phyloP scores from a whole-genome alignment of 2,329 filamentous ascomycete species.

The Aureobasidium sp. region DNA sequence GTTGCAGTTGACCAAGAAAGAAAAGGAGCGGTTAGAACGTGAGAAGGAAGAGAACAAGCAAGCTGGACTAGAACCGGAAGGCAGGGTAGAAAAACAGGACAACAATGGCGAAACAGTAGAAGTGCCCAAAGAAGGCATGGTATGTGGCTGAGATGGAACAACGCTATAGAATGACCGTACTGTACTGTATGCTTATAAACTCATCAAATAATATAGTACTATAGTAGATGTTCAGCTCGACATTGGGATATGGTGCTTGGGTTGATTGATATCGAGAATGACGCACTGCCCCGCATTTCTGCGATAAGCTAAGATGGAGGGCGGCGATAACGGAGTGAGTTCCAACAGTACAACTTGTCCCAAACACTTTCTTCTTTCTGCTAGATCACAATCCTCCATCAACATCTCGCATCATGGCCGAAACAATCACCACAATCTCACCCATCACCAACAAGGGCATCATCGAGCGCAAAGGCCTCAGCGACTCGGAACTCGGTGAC shows the following conservation, averaged over 20 bases:
- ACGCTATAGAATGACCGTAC: neutral
- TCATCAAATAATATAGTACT: no score
- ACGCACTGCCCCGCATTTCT: neutral
- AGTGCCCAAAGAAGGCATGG: constrained; percentile 19
- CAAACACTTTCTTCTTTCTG: constrained; percentile 3
- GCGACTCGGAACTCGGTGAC: constrained; percentile 59
- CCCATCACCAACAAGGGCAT: constrained; percentile 82
- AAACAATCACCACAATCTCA: constrained; percentile 71
- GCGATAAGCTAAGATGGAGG: neutral
- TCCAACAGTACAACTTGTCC: neutral
- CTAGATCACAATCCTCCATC: neutral
- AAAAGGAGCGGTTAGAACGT: constrained; percentile 33
- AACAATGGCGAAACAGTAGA: constrained; percentile 20
- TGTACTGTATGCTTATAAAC: no score
- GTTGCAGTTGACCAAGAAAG: constrained; percentile 66
- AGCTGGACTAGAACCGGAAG: constrained; percentile 24
- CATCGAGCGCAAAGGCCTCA: constrained; percentile 68
- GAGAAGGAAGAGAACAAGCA: constrained; percentile 29
- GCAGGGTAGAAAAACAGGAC: constrained; percentile 23
- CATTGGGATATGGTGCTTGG: no score
- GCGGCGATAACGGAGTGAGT: neutral
- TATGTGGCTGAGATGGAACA: constrained; percentile 15
- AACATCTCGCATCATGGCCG: constrained; percentile 37
- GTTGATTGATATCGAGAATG: no score
- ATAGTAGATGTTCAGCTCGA: no score